phyloP scores from a whole-genome alignment of 192 early-diverging fungal genomes.

The Coemansia sp. region DNA sequence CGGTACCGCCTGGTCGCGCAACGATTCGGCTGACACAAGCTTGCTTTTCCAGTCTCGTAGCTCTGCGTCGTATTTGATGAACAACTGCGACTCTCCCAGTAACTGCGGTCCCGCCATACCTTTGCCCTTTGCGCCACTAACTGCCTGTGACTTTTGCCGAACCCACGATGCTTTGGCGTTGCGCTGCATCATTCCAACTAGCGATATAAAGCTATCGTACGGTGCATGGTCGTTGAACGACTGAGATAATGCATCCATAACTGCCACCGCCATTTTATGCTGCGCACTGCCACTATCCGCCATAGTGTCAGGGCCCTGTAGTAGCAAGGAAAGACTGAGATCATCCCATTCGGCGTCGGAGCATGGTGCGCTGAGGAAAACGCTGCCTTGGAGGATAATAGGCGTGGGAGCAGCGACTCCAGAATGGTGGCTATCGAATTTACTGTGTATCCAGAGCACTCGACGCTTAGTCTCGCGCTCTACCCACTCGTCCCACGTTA shows the following conservation, averaged over 20 bases:
- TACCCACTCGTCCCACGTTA: conserved; percentile 44
- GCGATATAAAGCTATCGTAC: conserved; percentile 20
- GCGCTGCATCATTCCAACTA: conserved; percentile 19
- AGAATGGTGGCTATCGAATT: conserved; percentile 33
- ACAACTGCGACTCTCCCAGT: conserved; percentile 20
- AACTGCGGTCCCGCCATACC: not conserved
- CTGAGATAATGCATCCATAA: conserved; percentile 18
- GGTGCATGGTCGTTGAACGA: conserved; percentile 12
- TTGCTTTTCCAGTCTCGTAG: conserved; percentile 15
- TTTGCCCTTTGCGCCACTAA: not conserved
- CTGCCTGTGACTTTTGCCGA: not conserved
- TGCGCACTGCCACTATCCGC: too few relatives aligned
- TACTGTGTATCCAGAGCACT: conserved; percentile 31
- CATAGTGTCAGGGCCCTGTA: not conserved
- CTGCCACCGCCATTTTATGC: not conserved
- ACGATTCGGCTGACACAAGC: conserved; percentile 13
- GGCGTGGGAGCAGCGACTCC: conserved; percentile 15
- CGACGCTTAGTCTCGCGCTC: conserved; percentile 41
- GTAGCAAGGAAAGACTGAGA: conserved; percentile 13
- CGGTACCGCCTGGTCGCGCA: conserved; percentile 13
- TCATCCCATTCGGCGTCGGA: conserved; percentile 44
- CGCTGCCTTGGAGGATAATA: conserved; percentile 10
- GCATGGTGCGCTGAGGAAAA: conserved; percentile 22
- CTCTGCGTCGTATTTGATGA: conserved; percentile 20
- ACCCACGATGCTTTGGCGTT: conserved; percentile 28